phyloP scores from a whole-genome alignment of 1,284 basidiomycete genomes.

The Ceratobasidium sp. region DNA sequence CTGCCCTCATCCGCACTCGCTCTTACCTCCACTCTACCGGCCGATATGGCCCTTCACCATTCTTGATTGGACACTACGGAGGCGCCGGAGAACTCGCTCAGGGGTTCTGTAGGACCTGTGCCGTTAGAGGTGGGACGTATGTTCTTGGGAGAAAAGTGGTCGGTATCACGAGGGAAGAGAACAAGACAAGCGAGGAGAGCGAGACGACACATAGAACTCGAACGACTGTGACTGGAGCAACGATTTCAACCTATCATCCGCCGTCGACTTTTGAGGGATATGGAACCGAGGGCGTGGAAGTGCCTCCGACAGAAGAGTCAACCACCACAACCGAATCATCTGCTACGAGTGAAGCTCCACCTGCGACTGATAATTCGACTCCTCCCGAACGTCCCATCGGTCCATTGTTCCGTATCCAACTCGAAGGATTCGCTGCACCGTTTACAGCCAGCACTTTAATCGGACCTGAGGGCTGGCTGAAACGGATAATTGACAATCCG shows the following conservation, averaged over 20 bases:
- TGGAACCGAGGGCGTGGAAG: constrained; percentile 32
- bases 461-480: constrained; percentile 19
- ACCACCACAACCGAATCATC: background rate
- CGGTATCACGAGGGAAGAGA: constrained; percentile 48
- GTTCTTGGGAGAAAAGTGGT: constrained; percentile 72
- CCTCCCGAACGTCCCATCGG: constrained; percentile 30
- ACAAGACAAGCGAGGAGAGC: background rate
- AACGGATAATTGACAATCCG: background rate
- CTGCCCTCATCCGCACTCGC: constrained; percentile 70
- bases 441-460: constrained; percentile 58
- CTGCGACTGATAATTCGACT: constrained; percentile 41
- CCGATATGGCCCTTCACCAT: constrained; percentile 88
- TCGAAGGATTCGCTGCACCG: constrained; percentile 65
- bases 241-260: constrained; percentile 33
- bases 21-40: constrained; percentile 82
- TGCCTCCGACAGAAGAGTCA: background rate
- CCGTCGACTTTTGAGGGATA: constrained; percentile 38
- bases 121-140: constrained; percentile 85
- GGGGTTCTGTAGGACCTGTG: constrained; percentile 87
- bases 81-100: constrained; percentile 91
- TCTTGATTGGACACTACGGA: constrained; percentile 94
- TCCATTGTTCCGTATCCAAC: constrained; percentile 46
- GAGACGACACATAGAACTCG: constrained; percentile 10
- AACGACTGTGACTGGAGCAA: constrained; percentile 5
- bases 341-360: background rate